phyloP scores from a whole-genome alignment of 345 rosid genomes.

The Trapa incisa region DNA sequence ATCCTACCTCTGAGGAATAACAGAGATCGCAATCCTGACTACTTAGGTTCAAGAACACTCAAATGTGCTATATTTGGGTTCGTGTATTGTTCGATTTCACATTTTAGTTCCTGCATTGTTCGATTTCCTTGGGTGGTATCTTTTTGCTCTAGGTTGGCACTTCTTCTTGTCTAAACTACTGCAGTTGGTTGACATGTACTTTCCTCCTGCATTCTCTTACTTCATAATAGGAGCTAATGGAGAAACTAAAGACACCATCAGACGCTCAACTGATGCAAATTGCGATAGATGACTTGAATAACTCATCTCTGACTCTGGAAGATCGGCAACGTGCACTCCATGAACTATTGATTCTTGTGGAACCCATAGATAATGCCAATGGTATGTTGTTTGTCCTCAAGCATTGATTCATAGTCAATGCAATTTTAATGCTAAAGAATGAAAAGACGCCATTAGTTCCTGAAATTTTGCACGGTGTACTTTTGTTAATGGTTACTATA shows the following conservation, averaged over 20 bases:
- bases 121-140: too few species aligned
- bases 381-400: slow-evolving; percentile 22
- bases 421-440: not conserved
- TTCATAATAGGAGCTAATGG: slow-evolving; percentile 55
- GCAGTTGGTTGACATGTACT: not conserved
- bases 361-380: slow-evolving; percentile 90
- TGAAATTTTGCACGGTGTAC: not conserved
- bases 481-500: not conserved
- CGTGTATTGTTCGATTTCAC: not conserved
- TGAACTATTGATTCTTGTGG: slow-evolving; percentile 78
- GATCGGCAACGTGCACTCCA: slow-evolving; percentile 69
- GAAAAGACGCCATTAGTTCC: not conserved
- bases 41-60: not conserved
- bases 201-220: not conserved
- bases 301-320: slow-evolving; percentile 55
- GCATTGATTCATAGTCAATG: not conserved
- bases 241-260: slow-evolving; percentile 71
- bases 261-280: slow-evolving; percentile 72
- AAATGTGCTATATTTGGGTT: not conserved
- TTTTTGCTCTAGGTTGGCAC: not conserved
- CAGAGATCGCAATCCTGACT: not conserved
- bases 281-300: slow-evolving; percentile 66
- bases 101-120: too few species aligned
- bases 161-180: not conserved
- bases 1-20: not conserved